Evolutionary conservation across 2,329 filamentous ascomycete species (phyloP).

Genomic region (Thelonectria olida): DNA sequence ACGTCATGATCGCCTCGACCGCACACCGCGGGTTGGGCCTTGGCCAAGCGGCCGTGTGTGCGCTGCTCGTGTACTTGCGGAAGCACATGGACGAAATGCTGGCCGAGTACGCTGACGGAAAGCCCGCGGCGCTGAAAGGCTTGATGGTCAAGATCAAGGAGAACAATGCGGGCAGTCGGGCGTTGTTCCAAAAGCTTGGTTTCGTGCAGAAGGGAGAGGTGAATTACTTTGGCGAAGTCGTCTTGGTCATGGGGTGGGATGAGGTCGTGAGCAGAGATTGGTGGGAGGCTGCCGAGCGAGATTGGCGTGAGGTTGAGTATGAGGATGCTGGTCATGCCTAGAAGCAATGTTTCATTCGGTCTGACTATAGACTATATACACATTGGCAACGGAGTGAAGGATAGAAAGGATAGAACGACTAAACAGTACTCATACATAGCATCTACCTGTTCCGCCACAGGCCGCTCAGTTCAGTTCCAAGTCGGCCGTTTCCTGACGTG

Average conservation of each 20-base stretch:
- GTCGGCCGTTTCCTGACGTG: slow-evolving; percentile 17
- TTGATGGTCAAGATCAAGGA: slow-evolving; percentile 69
- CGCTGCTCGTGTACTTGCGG: slow-evolving; percentile 76
- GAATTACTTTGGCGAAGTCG: slow-evolving; percentile 70
- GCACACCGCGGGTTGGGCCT: slow-evolving; percentile 68
- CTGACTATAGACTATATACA: neutral
- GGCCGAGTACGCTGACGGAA: slow-evolving; percentile 48
- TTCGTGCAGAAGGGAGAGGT: slow-evolving; percentile 61
- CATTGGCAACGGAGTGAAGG: neutral
- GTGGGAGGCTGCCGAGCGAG: slow-evolving; percentile 27
- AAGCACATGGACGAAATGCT: slow-evolving; percentile 64
- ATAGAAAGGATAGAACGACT: neutral
- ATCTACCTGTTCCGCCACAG: too few relatives aligned
- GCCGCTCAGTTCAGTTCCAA: neutral
- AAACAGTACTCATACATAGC: too few relatives aligned
- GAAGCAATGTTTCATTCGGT: neutral
- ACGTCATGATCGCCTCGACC: slow-evolving; percentile 82
- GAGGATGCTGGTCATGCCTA: neutral
- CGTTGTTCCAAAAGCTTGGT: slow-evolving; percentile 61
- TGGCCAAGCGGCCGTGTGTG: slow-evolving; percentile 70
- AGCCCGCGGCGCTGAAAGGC: slow-evolving; percentile 26
- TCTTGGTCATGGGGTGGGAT: slow-evolving; percentile 54
- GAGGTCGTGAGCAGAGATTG: slow-evolving; percentile 34
- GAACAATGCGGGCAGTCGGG: slow-evolving; percentile 60
- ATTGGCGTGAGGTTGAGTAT: slow-evolving; percentile 39